These are phyloP conservation scores for Aspergillus sergii DNA, from an alignment of 2,329 filamentous ascomycete genomes.

Conservation along the genomic window DNA sequence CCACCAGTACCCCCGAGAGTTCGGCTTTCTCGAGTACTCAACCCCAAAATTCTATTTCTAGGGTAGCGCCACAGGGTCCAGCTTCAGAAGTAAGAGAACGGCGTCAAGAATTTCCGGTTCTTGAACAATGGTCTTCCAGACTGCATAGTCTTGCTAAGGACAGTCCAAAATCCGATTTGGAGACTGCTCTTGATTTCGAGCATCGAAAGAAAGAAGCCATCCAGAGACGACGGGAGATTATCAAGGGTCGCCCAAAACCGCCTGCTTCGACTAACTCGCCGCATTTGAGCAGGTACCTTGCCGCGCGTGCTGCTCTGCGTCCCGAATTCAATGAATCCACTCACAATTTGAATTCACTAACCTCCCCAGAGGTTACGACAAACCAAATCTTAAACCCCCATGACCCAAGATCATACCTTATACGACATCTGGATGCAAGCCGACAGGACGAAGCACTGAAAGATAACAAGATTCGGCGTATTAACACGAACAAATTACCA, in stretches of 20 bases:
- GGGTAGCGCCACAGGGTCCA: background rate
- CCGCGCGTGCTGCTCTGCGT: conserved; percentile 30
- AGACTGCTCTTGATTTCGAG: conserved; percentile 43
- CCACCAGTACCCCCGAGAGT: background rate
- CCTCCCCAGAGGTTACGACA: background rate
- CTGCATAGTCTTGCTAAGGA: conserved; percentile 21
- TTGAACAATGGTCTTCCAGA: conserved; percentile 27
- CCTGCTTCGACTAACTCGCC: conserved; percentile 22
- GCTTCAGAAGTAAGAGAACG: conserved; percentile 2
- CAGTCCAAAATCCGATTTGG: conserved; percentile 22
- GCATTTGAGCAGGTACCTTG: conserved; percentile 35
- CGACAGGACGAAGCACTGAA: background rate
- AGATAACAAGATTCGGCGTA: conserved; percentile 17
- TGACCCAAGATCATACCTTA: conserved; percentile 36
- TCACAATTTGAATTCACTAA: background rate
- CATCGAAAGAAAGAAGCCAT: conserved; percentile 39
- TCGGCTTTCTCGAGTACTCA: background rate
- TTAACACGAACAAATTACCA: conserved; percentile 29
- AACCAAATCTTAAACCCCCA: conserved; percentile 19
- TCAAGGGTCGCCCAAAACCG: conserved; percentile 9
- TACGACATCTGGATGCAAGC: conserved; percentile 21
- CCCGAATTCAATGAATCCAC: background rate
- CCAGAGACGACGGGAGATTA: conserved; percentile 26
- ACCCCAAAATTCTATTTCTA: background rate
- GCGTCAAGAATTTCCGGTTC: conserved; percentile 23